Evolutionary conservation across 2,329 filamentous ascomycete species (phyloP), one percentile per base, ranked within the genome.

Genomic region (Diplodia sapinea): DNA sequence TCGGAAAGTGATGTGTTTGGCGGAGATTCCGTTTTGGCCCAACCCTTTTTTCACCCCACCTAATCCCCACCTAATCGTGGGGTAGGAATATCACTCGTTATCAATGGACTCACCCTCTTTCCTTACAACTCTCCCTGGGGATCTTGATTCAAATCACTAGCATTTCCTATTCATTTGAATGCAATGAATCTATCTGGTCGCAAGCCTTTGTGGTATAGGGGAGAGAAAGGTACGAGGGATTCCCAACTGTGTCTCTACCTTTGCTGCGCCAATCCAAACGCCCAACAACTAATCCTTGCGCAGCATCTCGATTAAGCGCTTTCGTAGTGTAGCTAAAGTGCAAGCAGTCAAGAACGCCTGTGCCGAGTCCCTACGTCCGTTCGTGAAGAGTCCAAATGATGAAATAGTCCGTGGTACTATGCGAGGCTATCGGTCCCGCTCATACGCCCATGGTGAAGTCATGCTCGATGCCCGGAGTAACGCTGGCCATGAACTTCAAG

Each of bases 361-460:
- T 51, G n/a, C 59, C 6, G 59, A 23, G 59, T 12, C 59, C 59
- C 47, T 51, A 63, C 50, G 29, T 50, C n/a, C 57, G 33, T 11
- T 20, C 40, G 29, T 51, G 43, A 51, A 49, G n/a, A 26, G 8
- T 20, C 26, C 43, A 63, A 51, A 2, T n/a, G 36, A 63, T n/a
- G n/a, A 38, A 31, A 17, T 62, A n/a, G 43, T n/a, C 29, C 20
- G 43, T 4, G 26, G 12, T 31, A 20, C 17, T 49, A 26, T 40
- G 43, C 36, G 31, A 12, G 33, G 23, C 40, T 29, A 38, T 12
- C 20, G 12, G 26, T 36, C 29, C n/a, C 29, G 29, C 66, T 84
- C 84, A 97, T 49, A 97, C 89, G 6, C 93, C 92, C 93, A 97
- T 97, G 0, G 94, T 98, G 79, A 96, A 97, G 78, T 98, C 94